Evolutionary conservation across 495 filamentous ascomycete species (phyloP).

Genomic region (Filosporella fistucella): DNA sequence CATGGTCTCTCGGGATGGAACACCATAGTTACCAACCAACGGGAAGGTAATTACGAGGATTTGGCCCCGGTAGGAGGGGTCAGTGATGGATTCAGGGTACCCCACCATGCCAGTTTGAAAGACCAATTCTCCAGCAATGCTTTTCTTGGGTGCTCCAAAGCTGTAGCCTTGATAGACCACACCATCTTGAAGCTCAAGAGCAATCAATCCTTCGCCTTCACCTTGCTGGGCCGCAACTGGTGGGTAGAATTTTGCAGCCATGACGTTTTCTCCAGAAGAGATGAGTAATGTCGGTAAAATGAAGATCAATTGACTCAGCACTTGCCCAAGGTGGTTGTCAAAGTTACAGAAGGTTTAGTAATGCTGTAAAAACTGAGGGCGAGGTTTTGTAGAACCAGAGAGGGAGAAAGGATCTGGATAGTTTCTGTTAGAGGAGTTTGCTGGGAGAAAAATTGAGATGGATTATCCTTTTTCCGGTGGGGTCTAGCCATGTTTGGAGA

Average conservation of each 20-base stretch:
- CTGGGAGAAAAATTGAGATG: too few relatives aligned
- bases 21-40: conserved; percentile 90
- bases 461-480: too few relatives aligned
- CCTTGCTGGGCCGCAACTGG: conserved; percentile 50
- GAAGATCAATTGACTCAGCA: too few relatives aligned
- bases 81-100: conserved; percentile 92
- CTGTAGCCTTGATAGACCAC: conserved; percentile 85
- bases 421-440: too few relatives aligned
- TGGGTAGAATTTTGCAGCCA: conserved; percentile 39
- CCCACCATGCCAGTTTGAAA: conserved; percentile 99
- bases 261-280: too few relatives aligned
- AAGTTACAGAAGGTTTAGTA: too few relatives aligned
- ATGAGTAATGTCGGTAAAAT: too few relatives aligned
- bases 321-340: too few relatives aligned
- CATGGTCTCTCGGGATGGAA: conserved; percentile 76
- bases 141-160: conserved; percentile 82
- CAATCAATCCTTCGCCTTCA: conserved; percentile 56
- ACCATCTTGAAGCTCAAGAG: conserved; percentile 88
- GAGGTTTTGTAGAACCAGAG: too few relatives aligned
- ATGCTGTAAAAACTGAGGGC: too few relatives aligned
- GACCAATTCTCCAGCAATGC: conserved; percentile 90
- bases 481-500: too few relatives aligned
- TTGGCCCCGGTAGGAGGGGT: conserved; percentile 89
- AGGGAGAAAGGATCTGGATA: too few relatives aligned
- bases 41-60: conserved; percentile 91